Evolutionary conservation across 805 yeast genomes (phyloP).

Genomic region (Pichia paraexigua): DNA sequence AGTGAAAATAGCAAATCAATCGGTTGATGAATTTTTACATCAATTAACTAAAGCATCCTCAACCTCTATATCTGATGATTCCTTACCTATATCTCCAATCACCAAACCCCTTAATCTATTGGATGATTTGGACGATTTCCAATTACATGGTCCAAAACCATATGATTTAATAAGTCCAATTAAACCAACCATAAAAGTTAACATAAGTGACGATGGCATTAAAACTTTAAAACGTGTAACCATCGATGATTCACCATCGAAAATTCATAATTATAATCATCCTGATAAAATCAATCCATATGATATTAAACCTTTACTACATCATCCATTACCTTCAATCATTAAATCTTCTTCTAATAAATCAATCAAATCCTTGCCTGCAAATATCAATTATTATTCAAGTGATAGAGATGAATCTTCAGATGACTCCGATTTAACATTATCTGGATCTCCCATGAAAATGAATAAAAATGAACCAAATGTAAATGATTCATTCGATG

Average conservation of each 20-base stretch:
- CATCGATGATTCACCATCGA: constrained; percentile 33
- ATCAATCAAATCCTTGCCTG: constrained; percentile 27
- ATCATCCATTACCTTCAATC: constrained; percentile 30
- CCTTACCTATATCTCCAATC: constrained; percentile 4
- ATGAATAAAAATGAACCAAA: constrained; percentile 1
- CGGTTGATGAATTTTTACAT: constrained; percentile 33
- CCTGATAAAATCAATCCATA: constrained; percentile 3
- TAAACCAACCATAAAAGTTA: background rate
- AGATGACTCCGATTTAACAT: constrained; percentile 23
- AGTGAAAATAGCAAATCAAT: constrained; percentile 26
- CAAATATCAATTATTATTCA: background rate
- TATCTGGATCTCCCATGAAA: constrained; percentile 18
- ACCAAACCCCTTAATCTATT: constrained; percentile 5
- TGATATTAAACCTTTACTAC: constrained; percentile 11
- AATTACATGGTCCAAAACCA: constrained; percentile 12
- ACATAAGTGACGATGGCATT: background rate
- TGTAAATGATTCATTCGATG: constrained; percentile 12
- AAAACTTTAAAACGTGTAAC: constrained; percentile 30
- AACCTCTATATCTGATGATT: background rate
- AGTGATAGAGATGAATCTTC: background rate
- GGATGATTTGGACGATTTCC: background rate
- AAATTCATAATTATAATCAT: constrained; percentile 22
- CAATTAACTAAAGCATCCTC: constrained; percentile 20
- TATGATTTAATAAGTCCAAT: background rate
- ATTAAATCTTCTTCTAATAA: constrained; percentile 28